phyloP scores from a whole-genome alignment of 31 red algal species.

The Odonthalia washingtoniensis region DNA sequence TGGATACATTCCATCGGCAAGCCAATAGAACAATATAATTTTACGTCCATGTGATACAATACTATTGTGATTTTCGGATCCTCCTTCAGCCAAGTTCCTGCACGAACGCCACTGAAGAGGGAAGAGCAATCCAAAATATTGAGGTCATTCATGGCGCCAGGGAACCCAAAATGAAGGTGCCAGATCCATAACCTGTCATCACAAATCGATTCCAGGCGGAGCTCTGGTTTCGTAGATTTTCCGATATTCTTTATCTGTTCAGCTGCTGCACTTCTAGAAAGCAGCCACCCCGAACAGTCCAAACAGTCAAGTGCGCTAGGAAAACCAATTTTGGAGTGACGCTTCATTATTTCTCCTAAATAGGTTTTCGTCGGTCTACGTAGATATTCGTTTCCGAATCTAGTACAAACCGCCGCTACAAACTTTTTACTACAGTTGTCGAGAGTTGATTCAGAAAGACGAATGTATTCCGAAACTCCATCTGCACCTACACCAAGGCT shows the following conservation, averaged over 20 bases:
- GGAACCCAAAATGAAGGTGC: too few relatives aligned
- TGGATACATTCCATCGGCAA: too few relatives aligned
- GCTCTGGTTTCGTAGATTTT: neutral
- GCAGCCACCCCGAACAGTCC: constrained; percentile 29
- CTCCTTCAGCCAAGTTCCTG: too few relatives aligned
- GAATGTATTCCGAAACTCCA: neutral
- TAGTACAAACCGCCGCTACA: neutral
- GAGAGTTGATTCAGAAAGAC: neutral
- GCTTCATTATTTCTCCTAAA: neutral
- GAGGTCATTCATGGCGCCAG: too few relatives aligned
- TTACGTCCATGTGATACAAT: too few relatives aligned
- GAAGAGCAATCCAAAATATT: too few relatives aligned
- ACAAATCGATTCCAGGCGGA: neutral
- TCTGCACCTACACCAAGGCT: constrained; percentile 4
- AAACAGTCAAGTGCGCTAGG: neutral
- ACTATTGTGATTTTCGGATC: too few relatives aligned
- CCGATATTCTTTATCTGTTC: neutral
- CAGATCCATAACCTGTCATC: constrained; percentile 48
- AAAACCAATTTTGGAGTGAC: neutral
- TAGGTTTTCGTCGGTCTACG: constrained; percentile 1
- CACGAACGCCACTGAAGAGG: constrained; percentile 22
- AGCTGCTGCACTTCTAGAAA: neutral
- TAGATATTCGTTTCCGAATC: constrained; percentile 9
- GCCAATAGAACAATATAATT: too few relatives aligned
- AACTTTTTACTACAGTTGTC: neutral